These are phyloP conservation scores for Speleostelium caveatum DNA, from an alignment of 78 protist genomes.

Conservation along the genomic window DNA sequence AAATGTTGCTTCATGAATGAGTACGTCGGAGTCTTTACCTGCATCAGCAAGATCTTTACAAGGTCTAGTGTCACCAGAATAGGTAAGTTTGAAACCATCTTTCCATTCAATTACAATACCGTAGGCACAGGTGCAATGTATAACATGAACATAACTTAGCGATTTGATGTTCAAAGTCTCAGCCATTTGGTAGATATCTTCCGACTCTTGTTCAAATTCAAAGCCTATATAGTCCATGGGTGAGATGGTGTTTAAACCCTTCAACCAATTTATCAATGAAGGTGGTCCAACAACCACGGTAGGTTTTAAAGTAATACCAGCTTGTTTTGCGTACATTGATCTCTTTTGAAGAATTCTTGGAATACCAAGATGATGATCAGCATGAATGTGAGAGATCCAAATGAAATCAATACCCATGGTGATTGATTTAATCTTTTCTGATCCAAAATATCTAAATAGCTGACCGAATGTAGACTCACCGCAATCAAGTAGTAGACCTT, in stretches of 20 bases:
- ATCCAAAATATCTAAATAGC: constrained; percentile 86
- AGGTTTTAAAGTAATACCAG: constrained; percentile 5
- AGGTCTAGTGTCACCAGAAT: constrained; percentile 97
- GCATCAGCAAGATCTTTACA: constrained; percentile 42
- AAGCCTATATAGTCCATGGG: constrained; percentile 19
- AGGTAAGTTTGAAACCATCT: constrained; percentile 77
- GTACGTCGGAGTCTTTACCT: constrained; percentile 72
- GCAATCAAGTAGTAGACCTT: constrained; percentile 85
- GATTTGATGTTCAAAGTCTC: constrained; percentile 12
- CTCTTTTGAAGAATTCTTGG: constrained; percentile 56
- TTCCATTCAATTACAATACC: constrained; percentile 73
- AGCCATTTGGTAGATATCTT: not conserved
- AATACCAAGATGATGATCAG: constrained; percentile 98
- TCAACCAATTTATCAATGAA: constrained; percentile 48
- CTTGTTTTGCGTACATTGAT: not conserved
- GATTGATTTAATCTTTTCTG: constrained; percentile 12
- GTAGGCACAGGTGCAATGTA: constrained; percentile 82
- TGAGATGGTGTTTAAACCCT: not conserved
- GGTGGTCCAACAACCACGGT: constrained; percentile 40
- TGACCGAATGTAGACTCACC: constrained; percentile 97
- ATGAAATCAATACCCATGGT: constrained; percentile 37
- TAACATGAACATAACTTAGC: constrained; percentile 61
- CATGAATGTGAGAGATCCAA: constrained; percentile 98
- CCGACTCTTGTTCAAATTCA: not conserved
- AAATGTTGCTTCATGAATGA: constrained; percentile 98